phyloP scores from a whole-genome alignment of 352 stramenopile species.

The Pythium dissotocum region DNA sequence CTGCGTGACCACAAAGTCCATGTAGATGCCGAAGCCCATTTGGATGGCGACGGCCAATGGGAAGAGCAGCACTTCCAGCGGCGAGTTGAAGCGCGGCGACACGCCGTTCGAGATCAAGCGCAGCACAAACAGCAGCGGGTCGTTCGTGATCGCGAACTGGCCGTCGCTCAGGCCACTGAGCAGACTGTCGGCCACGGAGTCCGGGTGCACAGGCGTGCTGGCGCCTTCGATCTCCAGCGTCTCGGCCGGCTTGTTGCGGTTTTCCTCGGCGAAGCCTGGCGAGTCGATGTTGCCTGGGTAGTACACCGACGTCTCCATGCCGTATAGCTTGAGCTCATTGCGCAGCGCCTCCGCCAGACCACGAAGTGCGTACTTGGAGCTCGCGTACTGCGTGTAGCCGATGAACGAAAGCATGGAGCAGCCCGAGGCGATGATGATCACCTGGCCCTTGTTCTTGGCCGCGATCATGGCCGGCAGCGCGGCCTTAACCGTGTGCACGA shows the following conservation, averaged over 20 bases:
- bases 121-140: slow-evolving; percentile 72
- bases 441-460: slow-evolving; percentile 52
- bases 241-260: slow-evolving; percentile 71
- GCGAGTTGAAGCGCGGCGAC: slow-evolving; percentile 64
- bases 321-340: slow-evolving; percentile 76
- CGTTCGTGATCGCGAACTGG: slow-evolving; percentile 82
- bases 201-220: slow-evolving; percentile 46
- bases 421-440: slow-evolving; percentile 75
- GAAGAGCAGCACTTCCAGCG: slow-evolving; percentile 70
- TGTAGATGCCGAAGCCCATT: slow-evolving; percentile 75
- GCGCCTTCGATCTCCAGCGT: slow-evolving; percentile 76
- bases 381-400: slow-evolving; percentile 79
- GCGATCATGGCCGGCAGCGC: slow-evolving; percentile 78
- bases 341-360: slow-evolving; percentile 75
- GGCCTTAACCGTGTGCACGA: slow-evolving; percentile 76
- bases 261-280: slow-evolving; percentile 71
- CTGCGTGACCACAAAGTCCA: slow-evolving; percentile 75
- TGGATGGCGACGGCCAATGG: slow-evolving; percentile 67
- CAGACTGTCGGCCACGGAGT: slow-evolving; percentile 65
- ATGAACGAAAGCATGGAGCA: slow-evolving; percentile 78
- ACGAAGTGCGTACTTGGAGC: slow-evolving; percentile 82
- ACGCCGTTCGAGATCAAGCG: slow-evolving; percentile 76
- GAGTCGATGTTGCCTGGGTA: slow-evolving; percentile 88
- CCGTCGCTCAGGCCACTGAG: slow-evolving; percentile 66
- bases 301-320: slow-evolving; percentile 72